phyloP scores from a whole-genome alignment of 257 asterid genomes.

The Osmanthus fragrans region DNA sequence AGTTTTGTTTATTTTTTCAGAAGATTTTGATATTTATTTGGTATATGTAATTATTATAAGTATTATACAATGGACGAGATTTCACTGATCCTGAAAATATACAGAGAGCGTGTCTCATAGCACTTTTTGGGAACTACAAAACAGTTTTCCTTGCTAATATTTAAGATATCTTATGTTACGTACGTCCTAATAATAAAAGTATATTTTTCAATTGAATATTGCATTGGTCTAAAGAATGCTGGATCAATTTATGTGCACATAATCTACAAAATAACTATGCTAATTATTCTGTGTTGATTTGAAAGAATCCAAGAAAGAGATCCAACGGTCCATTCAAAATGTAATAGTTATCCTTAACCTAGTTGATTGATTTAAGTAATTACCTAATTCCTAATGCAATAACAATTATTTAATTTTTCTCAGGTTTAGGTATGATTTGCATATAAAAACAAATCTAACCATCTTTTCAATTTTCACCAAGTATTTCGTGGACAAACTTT shows the following conservation, averaged over 20 bases:
- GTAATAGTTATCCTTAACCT: conserved; percentile 17
- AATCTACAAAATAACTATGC: too few relatives aligned
- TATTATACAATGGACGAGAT: too few relatives aligned
- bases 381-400: conserved; percentile 32
- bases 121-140: too few relatives aligned
- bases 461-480: conserved; percentile 17
- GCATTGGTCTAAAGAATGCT: neutral
- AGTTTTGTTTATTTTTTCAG: too few relatives aligned
- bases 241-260: neutral
- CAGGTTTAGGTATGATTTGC: conserved; percentile 28
- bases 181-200: too few relatives aligned
- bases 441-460: conserved; percentile 27
- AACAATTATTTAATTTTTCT: conserved; percentile 17
- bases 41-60: too few relatives aligned
- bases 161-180: too few relatives aligned
- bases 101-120: too few relatives aligned
- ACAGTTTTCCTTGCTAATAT: too few relatives aligned
- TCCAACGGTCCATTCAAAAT: conserved; percentile 21
- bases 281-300: neutral
- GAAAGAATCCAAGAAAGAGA: conserved; percentile 49
- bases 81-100: too few relatives aligned
- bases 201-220: too few relatives aligned
- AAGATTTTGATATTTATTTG: too few relatives aligned
- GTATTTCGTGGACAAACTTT: neutral
- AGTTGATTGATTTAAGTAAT: conserved; percentile 39